These are phyloP conservation scores for Coniochaeta pulveracea DNA, from an alignment of 2,329 filamentous ascomycete genomes.

Conservation along the genomic window DNA sequence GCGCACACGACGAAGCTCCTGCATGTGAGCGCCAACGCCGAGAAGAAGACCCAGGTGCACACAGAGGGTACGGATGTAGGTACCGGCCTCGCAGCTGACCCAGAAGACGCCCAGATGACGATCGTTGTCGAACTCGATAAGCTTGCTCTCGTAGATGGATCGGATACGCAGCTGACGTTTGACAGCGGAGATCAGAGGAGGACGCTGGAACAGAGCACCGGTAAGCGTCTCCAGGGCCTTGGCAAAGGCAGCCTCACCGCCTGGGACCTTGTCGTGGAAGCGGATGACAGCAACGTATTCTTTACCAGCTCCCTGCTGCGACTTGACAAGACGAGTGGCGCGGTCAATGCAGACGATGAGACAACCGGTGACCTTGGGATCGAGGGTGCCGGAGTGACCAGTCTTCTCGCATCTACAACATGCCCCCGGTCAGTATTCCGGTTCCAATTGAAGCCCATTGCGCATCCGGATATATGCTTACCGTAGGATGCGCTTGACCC, in stretches of 20 bases:
- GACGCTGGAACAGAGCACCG: conserved; percentile 92
- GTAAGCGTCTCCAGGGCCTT: conserved; percentile 92
- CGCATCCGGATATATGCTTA: conserved; percentile 26
- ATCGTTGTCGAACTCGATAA: conserved; percentile 97
- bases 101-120: conserved; percentile 96
- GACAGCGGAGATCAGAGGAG: conserved; percentile 93
- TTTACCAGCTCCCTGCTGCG: conserved; percentile 96
- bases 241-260: conserved; percentile 84
- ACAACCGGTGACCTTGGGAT: conserved; percentile 74
- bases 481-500: conserved; percentile 96
- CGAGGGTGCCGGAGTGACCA: conserved; percentile 94
- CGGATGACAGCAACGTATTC: conserved; percentile 96
- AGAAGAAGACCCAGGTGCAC: conserved; percentile 72
- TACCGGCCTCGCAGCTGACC: conserved; percentile 97
- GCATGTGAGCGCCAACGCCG: conserved; percentile 92
- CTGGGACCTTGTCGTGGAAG: conserved; percentile 89
- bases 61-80: conserved; percentile 96
- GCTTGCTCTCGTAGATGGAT: conserved; percentile 94
- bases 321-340: conserved; percentile 95
- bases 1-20: conserved; percentile 88
- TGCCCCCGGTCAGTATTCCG: conserved; percentile 10
- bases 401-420: conserved; percentile 77
- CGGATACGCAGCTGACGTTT: conserved; percentile 98
- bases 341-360: conserved; percentile 60
- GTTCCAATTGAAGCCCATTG: no score